phyloP scores from a whole-genome alignment of 768 basidiomycete species.

The Pisolithus albus region DNA sequence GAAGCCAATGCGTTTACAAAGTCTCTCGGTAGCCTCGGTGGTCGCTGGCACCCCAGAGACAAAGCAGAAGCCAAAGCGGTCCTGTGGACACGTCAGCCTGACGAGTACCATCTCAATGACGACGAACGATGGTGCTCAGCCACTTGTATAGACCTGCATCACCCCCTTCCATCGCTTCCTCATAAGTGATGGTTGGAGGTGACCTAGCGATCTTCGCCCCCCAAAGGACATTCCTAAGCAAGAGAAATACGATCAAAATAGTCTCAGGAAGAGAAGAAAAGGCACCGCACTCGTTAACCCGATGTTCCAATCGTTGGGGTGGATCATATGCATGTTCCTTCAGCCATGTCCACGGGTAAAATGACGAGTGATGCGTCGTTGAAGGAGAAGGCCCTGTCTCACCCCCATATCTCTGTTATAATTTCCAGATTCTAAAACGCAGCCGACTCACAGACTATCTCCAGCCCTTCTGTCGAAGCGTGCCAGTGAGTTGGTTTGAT shows the following conservation, averaged over 20 bases:
- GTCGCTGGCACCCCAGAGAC: conserved; percentile 74
- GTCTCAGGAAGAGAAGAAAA: conserved; percentile 1
- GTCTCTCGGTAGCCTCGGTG: conserved; percentile 76
- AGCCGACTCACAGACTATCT: conserved; percentile 60
- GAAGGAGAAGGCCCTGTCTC: conserved; percentile 16
- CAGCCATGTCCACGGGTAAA: conserved; percentile 88
- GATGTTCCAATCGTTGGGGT: conserved; percentile 24
- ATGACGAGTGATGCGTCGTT: conserved; percentile 59
- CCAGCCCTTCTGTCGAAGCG: conserved; percentile 54
- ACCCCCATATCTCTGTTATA: background rate
- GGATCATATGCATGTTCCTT: conserved; percentile 77
- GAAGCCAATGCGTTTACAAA: conserved; percentile 71
- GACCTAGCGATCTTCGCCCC: conserved; percentile 64
- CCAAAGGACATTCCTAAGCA: conserved; percentile 66
- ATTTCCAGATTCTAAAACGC: background rate
- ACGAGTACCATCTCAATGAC: background rate
- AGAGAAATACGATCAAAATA: too few species aligned
- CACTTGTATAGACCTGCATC: conserved; percentile 71
- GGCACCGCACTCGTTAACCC: conserved; percentile 38
- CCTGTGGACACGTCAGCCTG: conserved; percentile 36
- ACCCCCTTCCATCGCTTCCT: conserved; percentile 62
- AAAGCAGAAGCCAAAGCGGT: conserved; percentile 85
- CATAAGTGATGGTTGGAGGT: conserved; percentile 68
- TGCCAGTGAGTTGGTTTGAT: conserved; percentile 58
- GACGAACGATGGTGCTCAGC: conserved; percentile 70